Conservation (phyloP, 2,329 filamentous ascomycete species). For the Beauveria sp. region DNA sequence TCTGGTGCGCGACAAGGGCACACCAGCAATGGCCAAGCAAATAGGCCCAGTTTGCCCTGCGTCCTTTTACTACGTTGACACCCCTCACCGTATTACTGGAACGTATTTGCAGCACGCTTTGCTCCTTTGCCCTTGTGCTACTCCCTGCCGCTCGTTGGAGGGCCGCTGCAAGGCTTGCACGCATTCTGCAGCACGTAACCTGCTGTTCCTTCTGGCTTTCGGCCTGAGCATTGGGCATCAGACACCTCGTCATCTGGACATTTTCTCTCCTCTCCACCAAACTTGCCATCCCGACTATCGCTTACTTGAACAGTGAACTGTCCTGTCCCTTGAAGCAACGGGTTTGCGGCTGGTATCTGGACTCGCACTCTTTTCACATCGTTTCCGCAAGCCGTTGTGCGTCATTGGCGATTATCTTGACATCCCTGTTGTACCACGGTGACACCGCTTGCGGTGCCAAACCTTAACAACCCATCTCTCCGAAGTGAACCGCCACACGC, state of each 20-base stretch:
- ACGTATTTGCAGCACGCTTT: not conserved
- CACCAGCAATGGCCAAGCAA: not conserved
- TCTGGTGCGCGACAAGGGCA: not conserved
- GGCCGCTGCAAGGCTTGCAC: not conserved
- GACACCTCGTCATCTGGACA: conserved; percentile 5
- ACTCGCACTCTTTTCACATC: not conserved
- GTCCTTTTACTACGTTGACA: conserved; percentile 1
- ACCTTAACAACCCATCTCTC: conserved; percentile 6
- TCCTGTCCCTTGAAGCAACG: not conserved
- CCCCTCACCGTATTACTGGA: not conserved
- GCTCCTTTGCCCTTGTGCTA: not conserved
- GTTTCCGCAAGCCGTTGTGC: not conserved
- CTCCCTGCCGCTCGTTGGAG: not conserved
- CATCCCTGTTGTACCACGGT: conserved; percentile 7
- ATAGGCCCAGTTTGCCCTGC: not conserved
- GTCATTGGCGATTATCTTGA: conserved; percentile 2
- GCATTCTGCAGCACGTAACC: not conserved
- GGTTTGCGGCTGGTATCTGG: not conserved
- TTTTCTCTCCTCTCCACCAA: conserved; percentile 3
- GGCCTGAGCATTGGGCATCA: conserved; percentile 5
- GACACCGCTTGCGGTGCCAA: conserved; percentile 10
- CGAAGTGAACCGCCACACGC: not conserved
- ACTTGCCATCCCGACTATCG: not conserved
- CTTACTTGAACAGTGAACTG: not conserved
- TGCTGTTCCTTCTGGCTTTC: not conserved